These are phyloP conservation scores for Periconia macrospinosa DNA, from an alignment of 2,329 filamentous ascomycete species.

Conservation along the genomic window DNA sequence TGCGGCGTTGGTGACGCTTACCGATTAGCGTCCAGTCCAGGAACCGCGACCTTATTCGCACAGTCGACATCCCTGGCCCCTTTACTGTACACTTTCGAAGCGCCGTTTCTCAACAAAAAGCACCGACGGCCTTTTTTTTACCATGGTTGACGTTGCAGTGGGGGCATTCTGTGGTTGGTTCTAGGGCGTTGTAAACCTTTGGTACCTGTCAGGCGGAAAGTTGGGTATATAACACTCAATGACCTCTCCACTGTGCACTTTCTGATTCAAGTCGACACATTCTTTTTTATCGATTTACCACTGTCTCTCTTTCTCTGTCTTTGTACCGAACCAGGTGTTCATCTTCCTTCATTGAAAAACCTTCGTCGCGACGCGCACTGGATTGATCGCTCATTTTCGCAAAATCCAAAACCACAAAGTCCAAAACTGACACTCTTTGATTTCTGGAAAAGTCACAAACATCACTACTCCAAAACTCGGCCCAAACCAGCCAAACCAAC, in stretches of 20 bases:
- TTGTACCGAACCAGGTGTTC: constrained; percentile 2
- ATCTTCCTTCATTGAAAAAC: neutral
- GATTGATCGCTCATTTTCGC: neutral
- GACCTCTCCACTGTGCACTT: neutral
- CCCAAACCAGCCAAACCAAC: too few relatives aligned
- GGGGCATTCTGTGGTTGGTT: neutral
- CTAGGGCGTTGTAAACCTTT: too few relatives aligned
- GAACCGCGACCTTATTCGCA: neutral
- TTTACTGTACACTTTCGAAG: neutral
- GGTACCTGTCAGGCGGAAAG: neutral
- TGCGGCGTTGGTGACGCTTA: neutral
- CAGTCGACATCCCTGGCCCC: neutral
- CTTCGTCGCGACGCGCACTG: neutral
- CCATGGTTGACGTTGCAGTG: neutral
- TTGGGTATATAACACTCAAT: neutral
- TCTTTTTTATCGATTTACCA: neutral
- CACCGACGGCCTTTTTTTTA: neutral
- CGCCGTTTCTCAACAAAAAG: neutral
- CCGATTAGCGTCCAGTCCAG: neutral
- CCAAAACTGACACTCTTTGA: neutral
- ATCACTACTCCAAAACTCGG: neutral
- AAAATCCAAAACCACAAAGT: neutral
- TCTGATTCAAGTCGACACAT: neutral
- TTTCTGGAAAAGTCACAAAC: neutral
- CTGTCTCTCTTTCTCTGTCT: neutral